A percentile compares a stretch with the other conserved stretches of the same genome.
Evolutionary conservation across 2,329 filamentous ascomycete species (phyloP).

Genomic region (Kalaharituber pfeilii): DNA sequence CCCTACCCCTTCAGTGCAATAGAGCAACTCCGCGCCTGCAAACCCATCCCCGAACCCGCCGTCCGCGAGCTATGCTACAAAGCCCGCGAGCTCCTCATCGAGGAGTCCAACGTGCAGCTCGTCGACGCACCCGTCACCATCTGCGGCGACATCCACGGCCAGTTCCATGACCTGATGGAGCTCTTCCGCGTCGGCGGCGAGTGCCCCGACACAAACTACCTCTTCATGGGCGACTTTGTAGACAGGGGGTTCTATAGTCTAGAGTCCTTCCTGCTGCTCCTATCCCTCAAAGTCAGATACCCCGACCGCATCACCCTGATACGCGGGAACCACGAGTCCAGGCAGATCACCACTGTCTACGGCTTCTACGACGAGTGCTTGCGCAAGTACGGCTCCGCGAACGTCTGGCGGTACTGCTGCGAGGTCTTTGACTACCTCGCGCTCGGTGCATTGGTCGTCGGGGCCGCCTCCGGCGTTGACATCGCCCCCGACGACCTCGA

Average conservation of each 20-base stretch:
- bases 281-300: slow-evolving; percentile 93
- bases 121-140: slow-evolving; percentile 93
- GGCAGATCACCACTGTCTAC: slow-evolving; percentile 93
- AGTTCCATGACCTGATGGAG: slow-evolving; percentile 95
- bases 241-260: slow-evolving; percentile 96
- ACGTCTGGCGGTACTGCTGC: slow-evolving; percentile 94
- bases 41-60: slow-evolving; percentile 85
- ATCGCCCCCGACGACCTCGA: slow-evolving; percentile 36
- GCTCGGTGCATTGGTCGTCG: slow-evolving; percentile 76
- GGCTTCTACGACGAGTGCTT: slow-evolving; percentile 97
- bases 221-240: slow-evolving; percentile 98
- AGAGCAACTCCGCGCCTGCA: slow-evolving; percentile 83
- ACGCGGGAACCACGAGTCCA: slow-evolving; percentile 85
- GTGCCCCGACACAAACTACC: slow-evolving; percentile 86
- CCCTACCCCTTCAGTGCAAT: slow-evolving; percentile 88
- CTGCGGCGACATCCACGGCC: slow-evolving; percentile 92
- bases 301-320: slow-evolving; percentile 94
- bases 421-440: slow-evolving; percentile 96
- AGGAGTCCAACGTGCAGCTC: slow-evolving; percentile 92
- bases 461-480: slow-evolving; percentile 49
- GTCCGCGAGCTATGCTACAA: slow-evolving; percentile 96
- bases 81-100: slow-evolving; percentile 84
- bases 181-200: slow-evolving; percentile 85
- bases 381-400: slow-evolving; percentile 87
- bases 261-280: slow-evolving; percentile 84